Base-by-base conservation (phyloP, 768 basidiomycete species). In the Saitozyma podzolica region DNA sequence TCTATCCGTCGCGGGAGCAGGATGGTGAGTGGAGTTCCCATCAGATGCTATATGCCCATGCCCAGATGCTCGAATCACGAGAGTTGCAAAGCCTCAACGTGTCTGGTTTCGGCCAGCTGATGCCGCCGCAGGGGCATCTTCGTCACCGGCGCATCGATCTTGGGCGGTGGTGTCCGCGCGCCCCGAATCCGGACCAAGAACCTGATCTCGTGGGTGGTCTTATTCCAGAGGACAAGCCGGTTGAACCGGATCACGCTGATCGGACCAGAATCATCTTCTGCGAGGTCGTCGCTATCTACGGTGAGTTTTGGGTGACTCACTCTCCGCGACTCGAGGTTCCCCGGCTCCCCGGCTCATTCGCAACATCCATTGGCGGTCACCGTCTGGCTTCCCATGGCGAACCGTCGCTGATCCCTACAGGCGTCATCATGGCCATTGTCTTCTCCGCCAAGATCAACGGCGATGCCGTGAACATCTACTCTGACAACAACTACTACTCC, bases 251-350 rank as follows among this genome's bases (percentile, higher is more conserved):
- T 37, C 13, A 9, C 7, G 52, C 51, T 57, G 10, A 10, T 13
- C 39, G 9, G 29, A 8, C 10, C 73, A 97, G 95, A 69, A 92
- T 98, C 83, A 97, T 99, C 75, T 97, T 98, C 84, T 97, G 95
- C 80, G 95, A 98, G 83, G 96, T 97, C 75, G 94, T 99, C 39
- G 96, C 95, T 62, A 98, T 99, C 75, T 98, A 98, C 82, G 96
- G 80, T 80, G 45, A 20, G 77, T 62, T 16, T 9, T 19, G 29
- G 29, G 29, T 6, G n/a, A 17, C 37, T 6, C 42, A 39, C 20
- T 20, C 52, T 50, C 29, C n/a, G 29, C 43, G 48, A 45, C 16
- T 43, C 55, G n/a, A n/a, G n/a, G n/a, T n/a, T n/a, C n/a, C 29
- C 29, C 29, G 14, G 16, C 40, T 57, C 20, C 3, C 9, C 7